These are phyloP conservation scores for Lentinula detonsa DNA, from an alignment of 768 basidiomycete genomes.

Conservation along the genomic window DNA sequence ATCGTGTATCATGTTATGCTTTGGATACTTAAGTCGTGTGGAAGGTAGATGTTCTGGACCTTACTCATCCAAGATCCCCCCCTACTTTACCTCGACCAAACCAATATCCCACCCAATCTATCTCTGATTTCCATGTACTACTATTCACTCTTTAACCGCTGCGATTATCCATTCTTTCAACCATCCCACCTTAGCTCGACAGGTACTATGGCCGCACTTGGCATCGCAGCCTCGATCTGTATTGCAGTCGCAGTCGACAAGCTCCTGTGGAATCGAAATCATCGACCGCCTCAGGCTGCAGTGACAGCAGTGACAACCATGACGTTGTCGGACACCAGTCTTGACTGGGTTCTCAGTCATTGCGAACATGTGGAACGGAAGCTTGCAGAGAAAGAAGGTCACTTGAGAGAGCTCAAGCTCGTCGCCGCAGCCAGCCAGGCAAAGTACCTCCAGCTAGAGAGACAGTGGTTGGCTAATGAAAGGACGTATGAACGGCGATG, in stretches of 20 bases:
- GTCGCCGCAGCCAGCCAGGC: constrained; percentile 4
- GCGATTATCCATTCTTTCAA: background rate
- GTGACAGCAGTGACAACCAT: background rate
- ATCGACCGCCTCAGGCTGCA: background rate
- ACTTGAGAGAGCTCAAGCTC: background rate
- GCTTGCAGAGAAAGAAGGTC: background rate
- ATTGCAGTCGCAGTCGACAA: background rate
- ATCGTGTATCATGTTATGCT: too few relatives aligned
- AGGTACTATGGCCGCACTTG: background rate
- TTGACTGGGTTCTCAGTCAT: background rate
- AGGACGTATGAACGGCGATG: constrained; percentile 1
- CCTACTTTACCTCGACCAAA: too few relatives aligned
- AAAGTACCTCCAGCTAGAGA: constrained; percentile 5
- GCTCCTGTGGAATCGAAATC: background rate
- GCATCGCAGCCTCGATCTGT: background rate
- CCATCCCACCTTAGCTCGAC: background rate
- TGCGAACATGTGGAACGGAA: background rate
- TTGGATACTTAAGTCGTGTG: background rate
- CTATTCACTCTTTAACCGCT: constrained; percentile 1
- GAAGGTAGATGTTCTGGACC: background rate
- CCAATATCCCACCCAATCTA: background rate
- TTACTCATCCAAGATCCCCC: background rate
- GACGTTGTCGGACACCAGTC: background rate
- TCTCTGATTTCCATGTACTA: background rate
- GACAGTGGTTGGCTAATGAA: constrained; percentile 3